Base-by-base conservation (phyloP, 148 eudicot genomes). In the Chenopodium quinoa region DNA sequence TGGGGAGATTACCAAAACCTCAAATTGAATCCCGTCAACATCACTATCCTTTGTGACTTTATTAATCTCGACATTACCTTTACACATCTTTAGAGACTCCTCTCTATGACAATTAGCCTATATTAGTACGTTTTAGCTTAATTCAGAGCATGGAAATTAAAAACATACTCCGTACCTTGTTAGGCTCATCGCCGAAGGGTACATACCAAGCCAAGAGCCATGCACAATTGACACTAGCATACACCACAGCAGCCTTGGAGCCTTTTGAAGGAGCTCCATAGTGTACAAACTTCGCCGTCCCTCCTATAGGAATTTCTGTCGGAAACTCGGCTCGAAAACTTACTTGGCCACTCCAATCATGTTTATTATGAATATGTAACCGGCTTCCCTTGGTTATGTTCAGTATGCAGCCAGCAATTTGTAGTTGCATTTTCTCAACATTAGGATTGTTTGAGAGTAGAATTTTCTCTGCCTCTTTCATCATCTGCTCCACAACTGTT, bases 121-220 rank as follows among this genome's bases (percentile, higher is more conserved):
- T 48, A 9, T 9, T 48, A 62, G 25, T 0, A 62, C 25, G 65
- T 62, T 62, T 62, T 19, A 54, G 23, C 23, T 19, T 62, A 62
- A 19, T 62, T 23, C 5, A 73, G 54, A 19, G 52, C 16, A 66
- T 54, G 60, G 17, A 54, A 13, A 2, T 23, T 1, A 10, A 14
- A 66, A 67, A 29, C 29, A 29, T 27, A 27, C 27, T 27, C 27
- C 27, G 27, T 27, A 67, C 76, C 76, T 74, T 74, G 76, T 74
- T 74, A 23, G 76, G 76, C 40, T 74, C 29, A 54, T 74, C 62
- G 47, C 31, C 76, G 17, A 74, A 17, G 60, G 76, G 76, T 12
- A 74, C 62, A 48, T 8, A 48, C 76, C 76, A 74, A 23, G 76
- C 76, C 20, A 74, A 47, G 76, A 74, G 76, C 76, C 76, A 74